Percentiles rank a stretch among this genome's conserved stretches.
These are phyloP conservation scores for Omphalotus guepiniiformis DNA, from an alignment of 768 basidiomycete species.

Conservation along the genomic window DNA sequence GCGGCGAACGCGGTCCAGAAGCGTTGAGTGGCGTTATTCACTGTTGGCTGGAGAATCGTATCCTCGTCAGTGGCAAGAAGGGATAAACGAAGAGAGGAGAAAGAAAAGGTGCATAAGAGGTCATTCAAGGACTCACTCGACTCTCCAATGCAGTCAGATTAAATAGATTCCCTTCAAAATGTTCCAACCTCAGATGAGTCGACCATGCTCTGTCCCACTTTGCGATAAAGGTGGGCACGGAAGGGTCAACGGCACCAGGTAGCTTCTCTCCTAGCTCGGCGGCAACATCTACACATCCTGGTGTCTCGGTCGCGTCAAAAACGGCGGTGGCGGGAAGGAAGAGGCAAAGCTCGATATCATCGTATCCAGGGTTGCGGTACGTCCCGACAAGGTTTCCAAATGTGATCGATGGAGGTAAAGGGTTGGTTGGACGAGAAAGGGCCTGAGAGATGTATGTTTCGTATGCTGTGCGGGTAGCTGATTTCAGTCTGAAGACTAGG, in stretches of 20 bases:
- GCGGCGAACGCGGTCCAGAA: not conserved
- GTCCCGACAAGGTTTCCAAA: conserved; percentile 8
- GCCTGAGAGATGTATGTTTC: not conserved
- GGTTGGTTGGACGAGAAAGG: conserved; percentile 9
- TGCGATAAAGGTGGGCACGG: conserved; percentile 15
- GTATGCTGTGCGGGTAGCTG: not conserved
- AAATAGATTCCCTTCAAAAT: conserved; percentile 18
- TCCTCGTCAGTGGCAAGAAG: not conserved
- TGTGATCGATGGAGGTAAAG: conserved; percentile 5
- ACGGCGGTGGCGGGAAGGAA: conserved; percentile 4
- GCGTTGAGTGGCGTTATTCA: not conserved
- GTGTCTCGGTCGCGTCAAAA: not conserved
- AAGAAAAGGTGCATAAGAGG: not conserved
- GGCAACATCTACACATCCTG: conserved; percentile 10
- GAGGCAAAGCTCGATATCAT: conserved; percentile 6
- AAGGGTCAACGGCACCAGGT: conserved; percentile 12
- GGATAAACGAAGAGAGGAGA: not conserved
- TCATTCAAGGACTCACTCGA: conserved; percentile 12
- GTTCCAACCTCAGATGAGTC: conserved; percentile 16
- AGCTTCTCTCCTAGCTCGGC: conserved; percentile 9
- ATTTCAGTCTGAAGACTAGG: conserved; percentile 1
- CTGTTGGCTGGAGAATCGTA: not conserved
- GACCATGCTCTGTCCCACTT: conserved; percentile 11
- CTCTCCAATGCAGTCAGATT: conserved; percentile 15
- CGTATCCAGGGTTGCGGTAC: conserved; percentile 11